phyloP scores from a whole-genome alignment of 2,329 filamentous ascomycete genomes.

The Trichoderma sp. region DNA sequence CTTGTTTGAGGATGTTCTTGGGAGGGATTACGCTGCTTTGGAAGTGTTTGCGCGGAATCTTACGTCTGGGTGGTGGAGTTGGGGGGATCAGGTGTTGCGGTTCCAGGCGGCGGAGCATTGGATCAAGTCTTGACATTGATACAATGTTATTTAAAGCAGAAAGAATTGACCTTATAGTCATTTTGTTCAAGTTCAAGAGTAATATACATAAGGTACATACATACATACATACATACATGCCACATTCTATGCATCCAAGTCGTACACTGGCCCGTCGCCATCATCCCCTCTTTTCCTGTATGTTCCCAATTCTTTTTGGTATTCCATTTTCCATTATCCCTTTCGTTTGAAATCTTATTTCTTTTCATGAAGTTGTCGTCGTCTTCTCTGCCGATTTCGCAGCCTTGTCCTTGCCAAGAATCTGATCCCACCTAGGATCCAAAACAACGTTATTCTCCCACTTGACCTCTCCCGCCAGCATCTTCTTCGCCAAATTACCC shows the following conservation, averaged over 20 bases:
- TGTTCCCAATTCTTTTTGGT: not conserved
- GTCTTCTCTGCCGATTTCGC: conserved; percentile 28
- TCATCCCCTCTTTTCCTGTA: not conserved
- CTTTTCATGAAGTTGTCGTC: conserved; percentile 10
- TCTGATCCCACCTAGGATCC: conserved; percentile 47
- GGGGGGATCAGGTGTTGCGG: conserved; percentile 70
- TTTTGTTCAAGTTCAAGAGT: conserved; percentile 24
- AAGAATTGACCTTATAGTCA: not conserved
- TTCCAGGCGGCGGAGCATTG: conserved; percentile 62
- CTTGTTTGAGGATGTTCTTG: conserved; percentile 56
- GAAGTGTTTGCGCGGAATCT: conserved; percentile 75
- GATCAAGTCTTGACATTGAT: conserved; percentile 25
- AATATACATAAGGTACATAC: conserved; percentile 15
- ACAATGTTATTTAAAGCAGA: not conserved
- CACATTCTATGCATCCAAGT: conserved; percentile 31
- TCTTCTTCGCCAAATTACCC: conserved; percentile 61
- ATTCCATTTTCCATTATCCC: not conserved
- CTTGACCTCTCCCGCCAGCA: conserved; percentile 57
- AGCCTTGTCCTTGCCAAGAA: conserved; percentile 27
- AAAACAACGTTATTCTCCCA: conserved; percentile 54
- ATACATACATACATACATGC: conserved; percentile 26
- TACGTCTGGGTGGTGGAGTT: conserved; percentile 73
- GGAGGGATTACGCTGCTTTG: conserved; percentile 52
- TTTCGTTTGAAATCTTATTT: not conserved
- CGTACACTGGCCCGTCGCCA: conserved; percentile 25